Base-by-base conservation (phyloP, 495 filamentous ascomycete genomes). In the Lasiosphaeria miniovina region DNA sequence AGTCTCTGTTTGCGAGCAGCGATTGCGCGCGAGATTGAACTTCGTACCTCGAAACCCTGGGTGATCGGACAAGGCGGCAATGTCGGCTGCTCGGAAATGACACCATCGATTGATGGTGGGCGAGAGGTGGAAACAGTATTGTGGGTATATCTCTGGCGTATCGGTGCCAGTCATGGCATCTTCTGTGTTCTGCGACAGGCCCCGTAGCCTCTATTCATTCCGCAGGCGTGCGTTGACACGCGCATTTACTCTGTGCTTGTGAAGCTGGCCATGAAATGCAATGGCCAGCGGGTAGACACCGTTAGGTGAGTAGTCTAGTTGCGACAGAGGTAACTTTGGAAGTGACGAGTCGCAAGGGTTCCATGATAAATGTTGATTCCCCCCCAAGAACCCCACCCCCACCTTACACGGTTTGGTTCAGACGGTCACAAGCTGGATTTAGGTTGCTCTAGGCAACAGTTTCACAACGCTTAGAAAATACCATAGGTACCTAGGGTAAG, bases 51-150 rank as follows among this genome's bases (percentile, higher is more conserved):
- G 32, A 33, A 31, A 49, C 65, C 34, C 36, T 24, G 12, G 3
- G 40, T 38, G 34, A 15, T 24, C 17, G 6, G 9, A 32, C 74
- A 89, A 73, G 59, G 77, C 62, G 49, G 83, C 83, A 15, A 97
- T 82, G 66, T 95, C 90, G 48, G 76, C 71, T 2, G 84, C 84
- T 3, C 84, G 86, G 56, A 98, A 75, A 60, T 90, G 89, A 69
- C 88, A 91, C 93, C 91, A 98, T 66, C 78, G 74, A 67, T 85
- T 85, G 73, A 89, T 87, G 15, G 92, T 97, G 9, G 89, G 89
- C 8, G 95, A 96, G 6, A 88, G 81, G 55, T 80, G 73, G 73
- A 93, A 96, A 76, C 91, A 95, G 73, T 88, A 95, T 15, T 87
- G 86, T 14, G 91, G 91, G 69, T 96, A 96, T 69, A 90, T 48